Conservation (phyloP, 2,329 filamentous ascomycete genomes). For the Hypoxylon sp. region DNA sequence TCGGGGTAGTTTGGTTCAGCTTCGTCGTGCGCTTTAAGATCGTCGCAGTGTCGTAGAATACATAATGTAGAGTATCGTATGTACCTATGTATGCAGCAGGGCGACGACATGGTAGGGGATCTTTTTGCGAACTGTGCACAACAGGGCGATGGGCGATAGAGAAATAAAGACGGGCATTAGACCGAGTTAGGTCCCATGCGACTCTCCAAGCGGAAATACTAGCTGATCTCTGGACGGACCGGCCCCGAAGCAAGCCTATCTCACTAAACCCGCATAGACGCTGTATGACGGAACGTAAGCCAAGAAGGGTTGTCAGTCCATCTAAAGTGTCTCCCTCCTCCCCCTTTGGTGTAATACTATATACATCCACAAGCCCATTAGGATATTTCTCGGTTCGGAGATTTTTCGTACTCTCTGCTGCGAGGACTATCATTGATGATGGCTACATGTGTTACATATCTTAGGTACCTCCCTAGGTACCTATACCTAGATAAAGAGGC, state of each 20-base stretch:
- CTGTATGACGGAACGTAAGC: slow-evolving; percentile 36
- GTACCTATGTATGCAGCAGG: slow-evolving; percentile 19
- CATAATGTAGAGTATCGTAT: no score
- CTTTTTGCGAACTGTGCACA: slow-evolving; percentile 32
- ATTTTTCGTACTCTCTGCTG: slow-evolving; percentile 24
- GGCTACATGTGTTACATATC: background rate
- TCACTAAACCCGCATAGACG: slow-evolving; percentile 34
- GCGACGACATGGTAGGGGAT: slow-evolving; percentile 32
- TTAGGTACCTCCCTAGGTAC: no score
- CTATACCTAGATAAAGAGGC: background rate
- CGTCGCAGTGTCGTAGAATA: slow-evolving; percentile 30
- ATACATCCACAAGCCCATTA: slow-evolving; percentile 5
- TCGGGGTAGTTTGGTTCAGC: slow-evolving; percentile 23
- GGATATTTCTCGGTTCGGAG: slow-evolving; percentile 29
- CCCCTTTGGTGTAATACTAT: slow-evolving; percentile 11
- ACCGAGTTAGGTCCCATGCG: slow-evolving; percentile 27
- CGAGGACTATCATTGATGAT: background rate
- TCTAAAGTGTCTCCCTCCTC: slow-evolving; percentile 15
- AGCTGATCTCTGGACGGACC: slow-evolving; percentile 38
- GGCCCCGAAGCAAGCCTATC: slow-evolving; percentile 36
- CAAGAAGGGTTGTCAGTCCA: slow-evolving; percentile 25
- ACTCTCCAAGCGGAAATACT: slow-evolving; percentile 18
- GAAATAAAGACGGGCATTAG: slow-evolving; percentile 33
- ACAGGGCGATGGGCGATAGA: slow-evolving; percentile 29
- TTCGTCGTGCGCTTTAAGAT: slow-evolving; percentile 24